These are phyloP conservation scores for Scutellaria galericulata DNA, from an alignment of 257 asterid genomes.

Conservation along the genomic window DNA sequence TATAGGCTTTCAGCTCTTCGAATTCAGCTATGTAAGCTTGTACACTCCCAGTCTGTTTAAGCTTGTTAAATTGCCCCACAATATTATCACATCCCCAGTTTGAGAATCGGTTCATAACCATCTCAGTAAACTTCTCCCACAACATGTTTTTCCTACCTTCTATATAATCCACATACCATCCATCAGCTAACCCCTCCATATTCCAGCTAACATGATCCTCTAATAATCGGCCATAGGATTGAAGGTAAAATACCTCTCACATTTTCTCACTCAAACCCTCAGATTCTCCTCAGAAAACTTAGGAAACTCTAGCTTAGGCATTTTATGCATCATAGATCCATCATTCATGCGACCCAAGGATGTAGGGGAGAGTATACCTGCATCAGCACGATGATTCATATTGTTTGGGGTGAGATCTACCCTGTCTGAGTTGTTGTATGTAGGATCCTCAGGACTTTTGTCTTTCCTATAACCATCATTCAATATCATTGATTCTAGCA, in stretches of 20 bases:
- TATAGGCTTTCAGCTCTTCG: neutral
- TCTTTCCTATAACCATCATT: no score
- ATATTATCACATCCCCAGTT: neutral
- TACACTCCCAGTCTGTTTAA: neutral
- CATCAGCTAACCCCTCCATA: neutral
- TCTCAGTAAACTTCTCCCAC: neutral
- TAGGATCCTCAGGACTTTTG: no score
- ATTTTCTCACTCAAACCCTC: neutral
- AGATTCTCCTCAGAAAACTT: neutral
- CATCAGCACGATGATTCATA: no score
- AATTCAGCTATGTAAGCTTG: neutral
- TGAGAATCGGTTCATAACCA: no score
- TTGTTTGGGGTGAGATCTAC: no score
- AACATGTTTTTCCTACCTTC: neutral
- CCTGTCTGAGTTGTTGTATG: no score
- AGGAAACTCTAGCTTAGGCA: neutral
- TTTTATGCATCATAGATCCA: no score
- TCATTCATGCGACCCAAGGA: no score
- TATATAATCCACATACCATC: neutral
- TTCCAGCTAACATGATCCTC: neutral
- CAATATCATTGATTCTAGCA: no score
- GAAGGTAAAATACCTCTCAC: neutral
- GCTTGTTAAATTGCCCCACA: neutral
- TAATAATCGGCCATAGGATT: no score
- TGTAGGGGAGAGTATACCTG: no score